These are phyloP conservation scores for Cercospora nicotianae DNA, from an alignment of 2,329 filamentous ascomycete species.

Conservation along the genomic window DNA sequence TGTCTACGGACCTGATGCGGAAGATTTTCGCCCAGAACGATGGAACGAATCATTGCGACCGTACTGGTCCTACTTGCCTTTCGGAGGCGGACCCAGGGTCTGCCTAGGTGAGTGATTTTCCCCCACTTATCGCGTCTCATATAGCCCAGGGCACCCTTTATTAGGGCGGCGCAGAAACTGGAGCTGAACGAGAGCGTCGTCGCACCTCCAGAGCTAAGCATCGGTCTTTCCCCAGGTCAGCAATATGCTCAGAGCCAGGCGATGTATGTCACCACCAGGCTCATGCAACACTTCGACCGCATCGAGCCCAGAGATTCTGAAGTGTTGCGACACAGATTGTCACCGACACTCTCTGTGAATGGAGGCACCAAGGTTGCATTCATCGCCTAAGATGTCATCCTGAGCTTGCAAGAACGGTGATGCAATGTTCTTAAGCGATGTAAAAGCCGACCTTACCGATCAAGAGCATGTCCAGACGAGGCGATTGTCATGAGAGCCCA, in stretches of 20 bases:
- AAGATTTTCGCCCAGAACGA: constrained; percentile 18
- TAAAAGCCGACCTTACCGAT: neutral
- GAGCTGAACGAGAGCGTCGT: neutral
- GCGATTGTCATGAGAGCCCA: neutral
- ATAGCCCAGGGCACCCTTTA: constrained; percentile 6
- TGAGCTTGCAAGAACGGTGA: neutral
- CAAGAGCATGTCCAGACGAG: neutral
- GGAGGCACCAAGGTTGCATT: neutral
- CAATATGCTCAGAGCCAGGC: constrained; percentile 50
- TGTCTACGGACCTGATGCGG: constrained; percentile 15
- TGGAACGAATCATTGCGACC: constrained; percentile 25
- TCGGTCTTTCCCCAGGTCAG: constrained; percentile 29
- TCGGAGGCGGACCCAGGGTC: constrained; percentile 45
- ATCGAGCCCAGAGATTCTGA: constrained; percentile 6
- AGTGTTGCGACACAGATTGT: constrained; percentile 3
- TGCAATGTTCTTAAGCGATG: neutral
- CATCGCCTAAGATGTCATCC: neutral
- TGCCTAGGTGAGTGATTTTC: constrained; percentile 39
- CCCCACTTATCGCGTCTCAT: constrained; percentile 9
- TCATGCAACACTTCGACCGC: constrained; percentile 43
- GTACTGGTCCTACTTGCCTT: constrained; percentile 21
- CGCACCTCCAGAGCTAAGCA: neutral
- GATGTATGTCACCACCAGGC: constrained; percentile 45
- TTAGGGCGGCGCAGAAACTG: neutral
- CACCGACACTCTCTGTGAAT: constrained; percentile 5